Conservation (phyloP, 495 filamentous ascomycete genomes). For the Podospora appendiculata region DNA sequence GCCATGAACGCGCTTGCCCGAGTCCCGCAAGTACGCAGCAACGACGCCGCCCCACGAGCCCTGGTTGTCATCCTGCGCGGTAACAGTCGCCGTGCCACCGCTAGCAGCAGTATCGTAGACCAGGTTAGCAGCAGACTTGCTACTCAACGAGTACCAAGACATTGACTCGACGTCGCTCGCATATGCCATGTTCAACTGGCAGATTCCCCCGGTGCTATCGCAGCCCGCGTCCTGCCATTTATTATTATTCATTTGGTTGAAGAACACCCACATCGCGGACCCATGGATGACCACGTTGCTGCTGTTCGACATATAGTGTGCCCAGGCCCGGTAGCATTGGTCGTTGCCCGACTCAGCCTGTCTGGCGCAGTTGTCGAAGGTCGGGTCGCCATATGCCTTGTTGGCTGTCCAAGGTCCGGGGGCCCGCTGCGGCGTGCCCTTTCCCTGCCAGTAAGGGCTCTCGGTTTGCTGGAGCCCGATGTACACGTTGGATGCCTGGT, state of each 20-base stretch:
- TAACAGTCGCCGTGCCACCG: constrained; percentile 16
- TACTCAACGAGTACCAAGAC: constrained; percentile 37
- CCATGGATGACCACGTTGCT: constrained; percentile 40
- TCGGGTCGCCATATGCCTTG: constrained; percentile 8
- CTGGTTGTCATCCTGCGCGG: constrained; percentile 28
- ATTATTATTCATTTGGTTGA: constrained; percentile 30
- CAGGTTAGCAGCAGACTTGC: constrained; percentile 36
- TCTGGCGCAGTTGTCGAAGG: constrained; percentile 11
- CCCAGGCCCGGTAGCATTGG: constrained; percentile 36
- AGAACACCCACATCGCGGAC: constrained; percentile 45
- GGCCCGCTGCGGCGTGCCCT: constrained; percentile 43
- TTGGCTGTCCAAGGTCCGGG: constrained; percentile 14
- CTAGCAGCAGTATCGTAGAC: constrained; percentile 23
- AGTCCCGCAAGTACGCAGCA: constrained; percentile 19
- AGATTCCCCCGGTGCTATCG: constrained; percentile 17
- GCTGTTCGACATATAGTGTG: constrained; percentile 25
- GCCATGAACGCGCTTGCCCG: background rate
- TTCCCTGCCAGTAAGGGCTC: constrained; percentile 63
- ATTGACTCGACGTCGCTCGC: constrained; percentile 21
- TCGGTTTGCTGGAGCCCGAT: constrained; percentile 64
- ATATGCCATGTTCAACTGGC: constrained; percentile 36
- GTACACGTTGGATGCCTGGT: constrained; percentile 54
- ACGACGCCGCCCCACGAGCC: constrained; percentile 40
- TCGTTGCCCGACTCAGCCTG: constrained; percentile 9
- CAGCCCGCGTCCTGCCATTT: constrained; percentile 12